These are phyloP conservation scores for Hamamelis virginiana DNA, from an alignment of 164 flowering plant genomes.

Conservation along the genomic window DNA sequence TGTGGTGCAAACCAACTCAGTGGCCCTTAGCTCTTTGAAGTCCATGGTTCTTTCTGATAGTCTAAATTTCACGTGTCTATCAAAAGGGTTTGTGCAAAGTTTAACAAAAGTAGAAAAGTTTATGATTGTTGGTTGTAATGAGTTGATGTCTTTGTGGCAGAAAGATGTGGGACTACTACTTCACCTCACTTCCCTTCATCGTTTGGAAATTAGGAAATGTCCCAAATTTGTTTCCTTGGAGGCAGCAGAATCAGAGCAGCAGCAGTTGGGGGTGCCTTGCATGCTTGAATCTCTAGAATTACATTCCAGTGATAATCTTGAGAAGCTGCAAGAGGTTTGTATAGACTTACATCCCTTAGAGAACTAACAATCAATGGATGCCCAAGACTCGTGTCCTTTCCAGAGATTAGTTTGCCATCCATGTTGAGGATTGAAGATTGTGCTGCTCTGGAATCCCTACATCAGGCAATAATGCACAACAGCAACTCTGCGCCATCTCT, in stretches of 20 bases:
- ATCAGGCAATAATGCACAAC: no score
- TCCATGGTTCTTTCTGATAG: constrained; percentile 2
- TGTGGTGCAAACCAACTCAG: background rate
- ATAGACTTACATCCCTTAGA: constrained; percentile 7
- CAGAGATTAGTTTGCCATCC: constrained; percentile 7
- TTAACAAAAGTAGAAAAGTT: constrained; percentile 1
- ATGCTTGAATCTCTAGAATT: no score
- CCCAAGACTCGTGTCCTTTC: constrained; percentile 13
- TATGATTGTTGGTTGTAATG: constrained; percentile 1
- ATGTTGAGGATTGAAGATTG: constrained; percentile 4
- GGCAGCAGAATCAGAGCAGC: no score
- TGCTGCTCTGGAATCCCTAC: constrained; percentile 1
- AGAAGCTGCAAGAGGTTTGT: constrained; percentile 5
- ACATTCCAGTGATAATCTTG: background rate
- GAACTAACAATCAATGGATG: constrained; percentile 7
- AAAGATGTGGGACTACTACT: background rate
- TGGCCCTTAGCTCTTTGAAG: background rate
- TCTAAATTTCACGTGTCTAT: background rate
- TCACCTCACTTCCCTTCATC: background rate
- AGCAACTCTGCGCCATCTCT: no score
- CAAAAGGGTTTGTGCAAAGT: background rate
- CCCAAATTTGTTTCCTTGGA: no score
- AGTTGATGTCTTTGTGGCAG: background rate
- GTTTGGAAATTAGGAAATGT: background rate
- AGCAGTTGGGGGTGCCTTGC: no score